Evolutionary conservation across 371 early-diverging fungal species (phyloP), one percentile per base, ranked within the genome.

Genomic region (Actinomucor elegans): DNA sequence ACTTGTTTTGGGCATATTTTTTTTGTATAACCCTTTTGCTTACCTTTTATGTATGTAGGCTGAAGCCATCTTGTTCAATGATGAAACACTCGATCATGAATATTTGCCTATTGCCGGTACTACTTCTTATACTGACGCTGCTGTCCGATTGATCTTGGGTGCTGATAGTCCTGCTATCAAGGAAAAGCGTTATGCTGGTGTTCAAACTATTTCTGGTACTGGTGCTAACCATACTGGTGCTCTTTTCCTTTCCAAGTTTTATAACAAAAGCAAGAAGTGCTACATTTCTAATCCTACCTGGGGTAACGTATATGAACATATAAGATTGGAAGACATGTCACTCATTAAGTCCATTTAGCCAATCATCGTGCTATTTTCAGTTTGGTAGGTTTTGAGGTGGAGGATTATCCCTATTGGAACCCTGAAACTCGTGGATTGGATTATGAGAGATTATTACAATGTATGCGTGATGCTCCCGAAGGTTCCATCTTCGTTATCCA

Each of bases 251-350:
- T 58, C 75, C 20, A 71, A 80, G 45, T 88, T 88, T 67, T 87
- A 87, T 64, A 77, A 77, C 15, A 81, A 81, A 52, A 84, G 80
- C 36, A 79, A 81, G 10, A 77, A 82, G 17, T 83, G 90, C 37
- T 91, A 90, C 55, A 85, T 96, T 48, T 94, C 95, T 36, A 89
- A 92, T 57, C 98, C 98, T n/a, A 96, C 97, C 3, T 98, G 98
- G 98, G 94, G 91, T 86, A 72, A 66, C 67, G 12, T 18, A 34
- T n/a, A 20, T 26, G n/a, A 47, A 23, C 14, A 20, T 17, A 18
- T n/a, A 12, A 38, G 31, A n/a, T 11, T 21, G 29, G 32, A 33
- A 47, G n/a, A n/a, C n/a, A n/a, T n/a, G n/a, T 43, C n/a, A 15
- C 26, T 43, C 5, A 43, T 14, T 15, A 17, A 12, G 11, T 12